Evolutionary conservation across 2,329 filamentous ascomycete genomes (phyloP).

Genomic region (Apiospora aurea): DNA sequence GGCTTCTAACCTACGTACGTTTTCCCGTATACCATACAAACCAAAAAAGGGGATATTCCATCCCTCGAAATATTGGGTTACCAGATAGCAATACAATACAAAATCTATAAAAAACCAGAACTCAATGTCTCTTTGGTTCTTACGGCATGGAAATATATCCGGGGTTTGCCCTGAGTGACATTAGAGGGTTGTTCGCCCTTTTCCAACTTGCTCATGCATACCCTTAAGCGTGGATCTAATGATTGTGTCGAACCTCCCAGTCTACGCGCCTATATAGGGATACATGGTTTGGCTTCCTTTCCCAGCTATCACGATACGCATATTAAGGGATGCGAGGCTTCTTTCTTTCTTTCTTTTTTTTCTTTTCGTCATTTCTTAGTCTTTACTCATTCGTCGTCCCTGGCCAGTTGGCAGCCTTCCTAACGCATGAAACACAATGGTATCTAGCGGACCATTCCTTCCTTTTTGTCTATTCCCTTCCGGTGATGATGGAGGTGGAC

Average conservation of each 20-base stretch:
- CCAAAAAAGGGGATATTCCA: not conserved
- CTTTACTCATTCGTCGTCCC: not conserved
- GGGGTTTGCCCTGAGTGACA: not conserved
- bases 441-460: constrained; percentile 18
- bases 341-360: not conserved
- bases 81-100: not conserved
- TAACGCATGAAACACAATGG: constrained; percentile 13
- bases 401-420: not conserved
- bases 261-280: too few species aligned
- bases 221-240: not conserved
- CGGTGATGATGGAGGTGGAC: not conserved
- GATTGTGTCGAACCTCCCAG: too few species aligned
- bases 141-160: not conserved
- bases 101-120: not conserved
- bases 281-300: not conserved
- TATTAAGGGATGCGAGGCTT: not conserved
- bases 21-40: not conserved
- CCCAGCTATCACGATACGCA: not conserved
- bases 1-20: not conserved
- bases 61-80: not conserved
- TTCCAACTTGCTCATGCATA: not conserved
- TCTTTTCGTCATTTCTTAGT: not conserved
- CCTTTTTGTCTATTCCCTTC: constrained; percentile 13
- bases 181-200: not conserved
- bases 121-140: not conserved